Evolutionary conservation across 768 basidiomycete species (phyloP).

Genomic region (Tulasnella sp.): DNA sequence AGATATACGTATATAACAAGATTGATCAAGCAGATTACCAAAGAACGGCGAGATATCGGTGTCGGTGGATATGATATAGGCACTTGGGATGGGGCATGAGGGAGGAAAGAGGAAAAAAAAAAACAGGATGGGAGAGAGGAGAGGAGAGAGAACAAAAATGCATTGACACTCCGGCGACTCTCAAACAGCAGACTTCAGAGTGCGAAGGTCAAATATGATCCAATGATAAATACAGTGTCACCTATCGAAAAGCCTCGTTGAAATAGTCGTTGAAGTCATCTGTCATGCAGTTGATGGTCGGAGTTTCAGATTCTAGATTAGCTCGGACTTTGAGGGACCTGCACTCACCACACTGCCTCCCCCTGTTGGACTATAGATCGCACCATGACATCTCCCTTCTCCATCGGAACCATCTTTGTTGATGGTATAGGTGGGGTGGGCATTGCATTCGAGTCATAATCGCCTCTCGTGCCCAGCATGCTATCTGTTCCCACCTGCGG

Average conservation of each 20-base stretch:
- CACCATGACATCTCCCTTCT: conserved; percentile 13
- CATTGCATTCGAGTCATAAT: conserved; percentile 11
- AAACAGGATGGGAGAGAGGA: neutral
- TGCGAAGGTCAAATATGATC: neutral
- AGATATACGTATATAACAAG: neutral
- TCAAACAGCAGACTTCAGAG: neutral
- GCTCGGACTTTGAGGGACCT: too few relatives aligned
- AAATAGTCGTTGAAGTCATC: neutral
- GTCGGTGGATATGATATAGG: neutral
- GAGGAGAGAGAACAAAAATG: neutral
- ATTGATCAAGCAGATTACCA: neutral
- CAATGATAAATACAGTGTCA: neutral
- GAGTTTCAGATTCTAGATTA: too few relatives aligned
- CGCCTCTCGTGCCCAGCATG: conserved; percentile 4
- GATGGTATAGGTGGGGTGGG: conserved; percentile 11
- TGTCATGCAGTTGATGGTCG: too few relatives aligned
- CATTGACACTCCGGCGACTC: neutral
- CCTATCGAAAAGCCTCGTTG: neutral
- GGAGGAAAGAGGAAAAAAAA: neutral
- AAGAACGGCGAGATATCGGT: neutral
- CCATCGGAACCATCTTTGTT: conserved; percentile 18
- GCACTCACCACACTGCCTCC: neutral
- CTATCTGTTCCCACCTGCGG: conserved; percentile 14
- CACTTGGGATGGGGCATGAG: neutral
- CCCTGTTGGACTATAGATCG: neutral